A percentile compares a stretch with the other conserved stretches of the same genome.
These are phyloP conservation scores for Berkeleyomyces basicola DNA, from an alignment of 2,329 filamentous ascomycete species.

Conservation along the genomic window DNA sequence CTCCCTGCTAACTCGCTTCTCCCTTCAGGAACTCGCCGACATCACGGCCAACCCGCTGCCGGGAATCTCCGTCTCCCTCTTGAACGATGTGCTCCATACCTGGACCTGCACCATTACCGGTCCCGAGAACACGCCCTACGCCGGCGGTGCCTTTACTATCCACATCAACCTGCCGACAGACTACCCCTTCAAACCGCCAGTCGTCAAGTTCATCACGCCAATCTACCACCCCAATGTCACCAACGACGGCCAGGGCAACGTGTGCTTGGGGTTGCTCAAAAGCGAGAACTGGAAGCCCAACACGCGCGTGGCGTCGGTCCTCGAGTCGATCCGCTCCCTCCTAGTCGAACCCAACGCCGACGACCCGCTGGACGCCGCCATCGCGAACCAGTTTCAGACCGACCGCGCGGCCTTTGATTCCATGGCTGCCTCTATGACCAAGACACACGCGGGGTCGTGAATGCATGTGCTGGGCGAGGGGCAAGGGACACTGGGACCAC, in stretches of 20 bases:
- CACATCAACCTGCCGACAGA: slow-evolving; percentile 98
- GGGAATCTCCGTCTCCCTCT: slow-evolving; percentile 31
- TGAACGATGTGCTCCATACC: slow-evolving; percentile 31
- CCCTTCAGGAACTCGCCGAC: slow-evolving; percentile 34
- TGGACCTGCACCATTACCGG: slow-evolving; percentile 35
- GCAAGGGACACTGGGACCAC: too few species aligned
- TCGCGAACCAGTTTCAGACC: slow-evolving; percentile 67
- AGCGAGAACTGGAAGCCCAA: slow-evolving; percentile 84
- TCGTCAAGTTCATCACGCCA: slow-evolving; percentile 99
- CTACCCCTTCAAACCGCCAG: slow-evolving; percentile 99
- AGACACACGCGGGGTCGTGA: slow-evolving; percentile 6
- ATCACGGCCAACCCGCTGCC: slow-evolving; percentile 30
- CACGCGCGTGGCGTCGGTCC: slow-evolving; percentile 56
- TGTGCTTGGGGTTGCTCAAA: slow-evolving; percentile 93
- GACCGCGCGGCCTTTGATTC: slow-evolving; percentile 50
- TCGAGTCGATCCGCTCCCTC: slow-evolving; percentile 59
- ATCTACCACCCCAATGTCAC: slow-evolving; percentile 99
- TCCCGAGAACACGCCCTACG: slow-evolving; percentile 30
- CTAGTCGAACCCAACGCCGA: slow-evolving; percentile 72
- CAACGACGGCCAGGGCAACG: slow-evolving; percentile 85
- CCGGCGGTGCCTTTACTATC: slow-evolving; percentile 58
- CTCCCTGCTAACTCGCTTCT: slow-evolving; percentile 15
- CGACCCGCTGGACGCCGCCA: slow-evolving; percentile 72
- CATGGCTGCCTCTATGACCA: slow-evolving; percentile 21
- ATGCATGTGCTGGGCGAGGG: too few species aligned